phyloP scores from a whole-genome alignment of 1,139 yeast species.

The Pneumocystis sp. region DNA sequence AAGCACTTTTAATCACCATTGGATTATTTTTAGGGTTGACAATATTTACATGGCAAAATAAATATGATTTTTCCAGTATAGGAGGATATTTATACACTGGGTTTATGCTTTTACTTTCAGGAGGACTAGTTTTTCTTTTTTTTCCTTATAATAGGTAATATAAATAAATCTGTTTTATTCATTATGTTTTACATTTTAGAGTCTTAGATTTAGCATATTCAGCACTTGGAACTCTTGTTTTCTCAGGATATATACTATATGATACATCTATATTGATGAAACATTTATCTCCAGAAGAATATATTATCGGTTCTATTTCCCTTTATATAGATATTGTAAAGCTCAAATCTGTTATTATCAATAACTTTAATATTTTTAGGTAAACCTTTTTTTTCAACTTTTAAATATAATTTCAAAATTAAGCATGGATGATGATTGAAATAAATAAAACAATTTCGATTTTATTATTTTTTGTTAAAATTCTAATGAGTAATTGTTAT shows the following conservation, averaged over 20 bases:
- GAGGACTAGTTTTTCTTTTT: constrained; percentile 56
- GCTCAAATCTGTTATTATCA: not conserved
- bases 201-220: constrained; percentile 50
- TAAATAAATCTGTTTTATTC: not conserved
- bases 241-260: constrained; percentile 56
- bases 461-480: not conserved
- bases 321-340: not conserved
- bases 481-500: not conserved
- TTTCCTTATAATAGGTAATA: constrained; percentile 38
- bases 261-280: constrained; percentile 76
- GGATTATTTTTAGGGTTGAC: constrained; percentile 64
- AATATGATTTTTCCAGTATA: constrained; percentile 64
- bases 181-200: not conserved
- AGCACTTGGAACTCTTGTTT: constrained; percentile 57
- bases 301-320: constrained; percentile 32
- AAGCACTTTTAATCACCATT: constrained; percentile 57
- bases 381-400: not conserved
- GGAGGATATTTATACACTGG: constrained; percentile 47
- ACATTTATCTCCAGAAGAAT: constrained; percentile 73
- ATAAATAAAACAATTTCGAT: not conserved
- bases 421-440: not conserved
- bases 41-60: constrained; percentile 64
- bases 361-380: not conserved
- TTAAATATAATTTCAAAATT: not conserved
- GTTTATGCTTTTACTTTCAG: constrained; percentile 55